A percentile compares a stretch with the other conserved stretches of the same genome.
Evolutionary conservation across 768 basidiomycete genomes (phyloP).

Genomic region (Termitomyces sp.): DNA sequence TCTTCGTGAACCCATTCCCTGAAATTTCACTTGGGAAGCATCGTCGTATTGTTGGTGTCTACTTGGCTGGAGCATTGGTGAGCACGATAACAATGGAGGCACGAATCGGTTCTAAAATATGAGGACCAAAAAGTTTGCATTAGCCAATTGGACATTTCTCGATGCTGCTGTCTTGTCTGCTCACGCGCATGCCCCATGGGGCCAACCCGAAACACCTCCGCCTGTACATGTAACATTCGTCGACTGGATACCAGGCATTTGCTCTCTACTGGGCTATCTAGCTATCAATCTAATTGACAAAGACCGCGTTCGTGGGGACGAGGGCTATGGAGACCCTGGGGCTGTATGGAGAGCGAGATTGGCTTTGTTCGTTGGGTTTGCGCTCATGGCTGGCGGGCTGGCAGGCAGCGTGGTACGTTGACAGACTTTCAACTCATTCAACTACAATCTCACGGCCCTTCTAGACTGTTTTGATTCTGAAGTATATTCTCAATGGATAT

Average conservation of each 20-base stretch:
- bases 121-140: slow-evolving; percentile 63
- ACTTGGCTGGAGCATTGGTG: slow-evolving; percentile 88
- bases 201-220: slow-evolving; percentile 54
- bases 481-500: slow-evolving; percentile 76
- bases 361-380: slow-evolving; percentile 92
- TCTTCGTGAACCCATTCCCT: slow-evolving; percentile 86
- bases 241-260: slow-evolving; percentile 97
- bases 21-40: slow-evolving; percentile 69
- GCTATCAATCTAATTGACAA: slow-evolving; percentile 95
- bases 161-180: slow-evolving; percentile 90
- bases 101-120: neutral
- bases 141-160: slow-evolving; percentile 93
- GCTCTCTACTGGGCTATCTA: slow-evolving; percentile 86
- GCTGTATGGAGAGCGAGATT: slow-evolving; percentile 90
- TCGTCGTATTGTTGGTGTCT: slow-evolving; percentile 80
- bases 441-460: neutral
- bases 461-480: slow-evolving; percentile 84
- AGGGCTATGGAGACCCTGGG: slow-evolving; percentile 71
- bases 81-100: slow-evolving; percentile 25
- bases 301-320: slow-evolving; percentile 75
- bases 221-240: slow-evolving; percentile 80
- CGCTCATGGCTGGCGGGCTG: slow-evolving; percentile 94
- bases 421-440: neutral
- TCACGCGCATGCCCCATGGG: slow-evolving; percentile 73
- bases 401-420: slow-evolving; percentile 91